Evolutionary conservation across 495 filamentous ascomycete species (phyloP).

Genomic region (Evernia prunastri): DNA sequence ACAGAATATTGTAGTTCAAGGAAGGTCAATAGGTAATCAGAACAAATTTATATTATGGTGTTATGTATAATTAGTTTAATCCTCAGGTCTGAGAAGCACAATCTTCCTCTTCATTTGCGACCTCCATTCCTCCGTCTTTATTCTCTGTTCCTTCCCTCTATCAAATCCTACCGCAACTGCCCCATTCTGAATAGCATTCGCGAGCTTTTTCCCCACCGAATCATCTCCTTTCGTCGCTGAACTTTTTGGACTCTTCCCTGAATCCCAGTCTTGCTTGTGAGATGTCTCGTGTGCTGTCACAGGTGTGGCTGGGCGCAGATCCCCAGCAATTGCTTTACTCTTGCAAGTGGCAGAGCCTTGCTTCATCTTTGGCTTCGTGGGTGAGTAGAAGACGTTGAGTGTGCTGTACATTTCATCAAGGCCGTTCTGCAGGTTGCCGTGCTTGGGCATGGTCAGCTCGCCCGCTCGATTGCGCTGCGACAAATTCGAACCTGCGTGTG

Average conservation of each 20-base stretch:
- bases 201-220: neutral
- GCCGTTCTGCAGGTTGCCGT: neutral
- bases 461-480: neutral
- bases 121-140: constrained; percentile 31
- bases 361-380: neutral
- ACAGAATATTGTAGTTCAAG: neutral
- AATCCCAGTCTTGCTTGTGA: neutral
- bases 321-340: neutral
- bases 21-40: too few relatives aligned
- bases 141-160: constrained; percentile 4
- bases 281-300: neutral
- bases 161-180: constrained; percentile 19
- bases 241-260: neutral
- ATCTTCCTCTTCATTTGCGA: constrained; percentile 42
- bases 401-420: neutral
- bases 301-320: neutral
- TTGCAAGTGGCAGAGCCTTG: neutral
- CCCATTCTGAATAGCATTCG: neutral
- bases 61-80: constrained; percentile 17
- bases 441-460: neutral
- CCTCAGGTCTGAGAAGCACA: constrained; percentile 38
- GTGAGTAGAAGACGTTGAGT: neutral
- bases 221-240: neutral
- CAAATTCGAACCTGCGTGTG: neutral
- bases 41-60: too few relatives aligned